Base-by-base conservation (phyloP, 208 protist genomes). In the Novymonas esmeraldas region DNA sequence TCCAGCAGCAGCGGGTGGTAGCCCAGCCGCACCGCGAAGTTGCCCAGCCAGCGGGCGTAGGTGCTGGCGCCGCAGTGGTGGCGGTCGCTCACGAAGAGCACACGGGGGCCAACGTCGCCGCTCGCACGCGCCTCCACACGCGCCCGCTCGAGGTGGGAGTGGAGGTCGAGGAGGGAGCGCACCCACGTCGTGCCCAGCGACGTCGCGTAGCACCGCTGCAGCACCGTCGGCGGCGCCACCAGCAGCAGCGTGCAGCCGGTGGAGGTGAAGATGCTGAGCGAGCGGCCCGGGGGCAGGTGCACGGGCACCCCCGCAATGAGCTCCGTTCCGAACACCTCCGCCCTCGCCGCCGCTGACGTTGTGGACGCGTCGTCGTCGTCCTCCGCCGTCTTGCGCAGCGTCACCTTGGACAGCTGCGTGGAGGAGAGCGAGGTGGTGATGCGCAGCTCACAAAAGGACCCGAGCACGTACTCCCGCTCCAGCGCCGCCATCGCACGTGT, bases 1-100 rank as follows among this genome's bases (percentile, higher is more conserved):
- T 89, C 86, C 13, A 92, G 20, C 18, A 92, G 57, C 26, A 92
- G 64, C 9, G 86, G 82, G 59, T 92, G 82, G 57, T 89, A 92
- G 56, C 86, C 86, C 6, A 87, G 71, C 9, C 81, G 78, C 16
- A 90, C 71, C 11, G 83, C 81, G 44, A 84, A 88, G 52, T 89
- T 79, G 22, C 62, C 52, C 18, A 90, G 79, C 52, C 54, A 79
- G 20, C 71, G 70, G 11, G 81, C 64, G 48, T 82, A 87, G 31
- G 75, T 80, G 59, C 83, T 88, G 38, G 72, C 79, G 22, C 84
- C 87, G n/a, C 41, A 62, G 50, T 71, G 48, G 29, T 70, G 74
- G 22, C 71, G 68, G 51, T 90, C 87, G 18, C 75, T 76, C 29
- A 89, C 73, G 51, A 93, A 78, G 18, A 93, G 79, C 3, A 84